A percentile compares a stretch with the other conserved stretches of the same genome.
Evolutionary conservation across 164 flowering plant genomes (phyloP).

Genomic region (Magnolia changhungtana): DNA sequence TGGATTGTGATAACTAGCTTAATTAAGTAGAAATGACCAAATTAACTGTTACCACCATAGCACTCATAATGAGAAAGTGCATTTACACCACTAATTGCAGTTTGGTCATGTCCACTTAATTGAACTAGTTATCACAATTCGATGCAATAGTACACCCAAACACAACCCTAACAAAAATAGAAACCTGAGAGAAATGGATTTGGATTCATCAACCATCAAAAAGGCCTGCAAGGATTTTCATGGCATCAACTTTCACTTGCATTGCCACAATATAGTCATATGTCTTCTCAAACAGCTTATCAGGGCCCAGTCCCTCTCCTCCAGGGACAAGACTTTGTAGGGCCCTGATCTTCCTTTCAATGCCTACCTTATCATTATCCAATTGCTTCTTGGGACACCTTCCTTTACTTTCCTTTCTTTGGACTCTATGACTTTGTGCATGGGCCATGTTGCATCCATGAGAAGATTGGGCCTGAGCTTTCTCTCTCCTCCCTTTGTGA

Average conservation of each 20-base stretch:
- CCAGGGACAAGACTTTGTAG: constrained; percentile 60
- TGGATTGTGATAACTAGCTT: too few relatives aligned
- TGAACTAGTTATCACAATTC: too few relatives aligned
- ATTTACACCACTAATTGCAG: too few relatives aligned
- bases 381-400: background rate
- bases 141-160: too few relatives aligned
- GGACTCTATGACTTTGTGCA: background rate
- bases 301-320: constrained; percentile 41
- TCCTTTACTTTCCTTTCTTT: background rate
- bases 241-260: constrained; percentile 42
- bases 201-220: constrained; percentile 21
- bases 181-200: too few relatives aligned
- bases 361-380: constrained; percentile 34
- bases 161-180: too few relatives aligned
- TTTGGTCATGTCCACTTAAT: too few relatives aligned
- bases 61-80: too few relatives aligned
- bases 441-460: background rate
- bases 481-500: background rate
- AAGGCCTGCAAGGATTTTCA: constrained; percentile 37
- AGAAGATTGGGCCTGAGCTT: background rate
- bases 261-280: constrained; percentile 52
- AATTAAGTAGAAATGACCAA: too few relatives aligned
- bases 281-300: constrained; percentile 53
- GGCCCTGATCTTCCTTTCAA: constrained; percentile 46
- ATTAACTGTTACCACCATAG: too few relatives aligned